Conservation (phyloP, 2,329 filamentous ascomycete species). For the Chrysosporium queenslandicum region DNA sequence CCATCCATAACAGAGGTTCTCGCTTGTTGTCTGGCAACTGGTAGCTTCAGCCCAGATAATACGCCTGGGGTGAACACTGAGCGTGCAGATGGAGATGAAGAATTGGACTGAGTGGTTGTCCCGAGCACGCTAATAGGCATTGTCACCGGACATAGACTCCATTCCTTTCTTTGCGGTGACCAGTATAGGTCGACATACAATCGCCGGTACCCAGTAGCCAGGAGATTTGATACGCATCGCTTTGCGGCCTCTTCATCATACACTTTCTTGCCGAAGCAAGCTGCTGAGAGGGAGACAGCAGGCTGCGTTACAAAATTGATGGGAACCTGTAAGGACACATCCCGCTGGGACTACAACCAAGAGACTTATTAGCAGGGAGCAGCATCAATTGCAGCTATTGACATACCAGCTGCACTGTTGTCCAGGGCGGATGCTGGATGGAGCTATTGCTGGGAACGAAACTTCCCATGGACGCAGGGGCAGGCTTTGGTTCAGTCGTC, state of each 20-base stretch:
- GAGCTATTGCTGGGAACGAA: slow-evolving; percentile 33
- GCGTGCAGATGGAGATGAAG: slow-evolving; percentile 3
- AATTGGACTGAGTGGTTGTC: slow-evolving; percentile 13
- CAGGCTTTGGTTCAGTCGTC: not conserved
- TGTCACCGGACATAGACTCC: slow-evolving; percentile 53
- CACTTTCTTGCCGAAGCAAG: slow-evolving; percentile 48
- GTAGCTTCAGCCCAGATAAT: not conserved
- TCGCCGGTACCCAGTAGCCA: slow-evolving; percentile 50
- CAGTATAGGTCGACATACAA: slow-evolving; percentile 55
- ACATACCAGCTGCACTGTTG: slow-evolving; percentile 33
- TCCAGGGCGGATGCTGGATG: slow-evolving; percentile 31
- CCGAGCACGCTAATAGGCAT: slow-evolving; percentile 32
- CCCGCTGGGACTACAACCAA: slow-evolving; percentile 47
- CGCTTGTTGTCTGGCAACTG: not conserved
- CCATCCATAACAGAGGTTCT: not conserved
- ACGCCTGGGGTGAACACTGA: slow-evolving; percentile 1
- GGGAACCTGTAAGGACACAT: slow-evolving; percentile 49
- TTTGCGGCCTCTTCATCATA: slow-evolving; percentile 45
- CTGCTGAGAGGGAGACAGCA: slow-evolving; percentile 47
- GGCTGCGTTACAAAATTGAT: slow-evolving; percentile 53
- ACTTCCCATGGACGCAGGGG: slow-evolving; percentile 31
- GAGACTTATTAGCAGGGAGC: slow-evolving; percentile 13
- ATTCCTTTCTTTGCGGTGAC: slow-evolving; percentile 45
- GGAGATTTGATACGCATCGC: slow-evolving; percentile 53
- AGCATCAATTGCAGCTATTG: not conserved